Percentiles rank a stretch among this genome's conserved stretches.
phyloP scores from a whole-genome alignment of 805 yeast species.

The Starmerella cellae region DNA sequence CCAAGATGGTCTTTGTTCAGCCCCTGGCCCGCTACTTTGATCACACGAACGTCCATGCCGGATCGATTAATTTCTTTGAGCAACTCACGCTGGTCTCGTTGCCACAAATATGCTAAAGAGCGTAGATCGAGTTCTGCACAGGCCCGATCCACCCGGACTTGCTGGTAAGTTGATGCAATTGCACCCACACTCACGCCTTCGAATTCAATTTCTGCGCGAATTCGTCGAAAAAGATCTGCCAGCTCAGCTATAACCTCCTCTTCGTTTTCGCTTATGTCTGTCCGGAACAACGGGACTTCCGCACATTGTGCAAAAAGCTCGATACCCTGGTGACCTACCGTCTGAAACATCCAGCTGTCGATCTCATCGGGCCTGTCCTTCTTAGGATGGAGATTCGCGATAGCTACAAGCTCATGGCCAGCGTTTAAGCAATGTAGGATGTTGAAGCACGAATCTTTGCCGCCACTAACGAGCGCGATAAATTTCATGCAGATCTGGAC shows the following conservation, averaged over 20 bases:
- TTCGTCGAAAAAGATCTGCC: constrained; percentile 37
- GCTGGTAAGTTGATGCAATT: constrained; percentile 84
- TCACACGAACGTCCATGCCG: constrained; percentile 60
- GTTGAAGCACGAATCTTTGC: constrained; percentile 89
- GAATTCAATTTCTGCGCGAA: constrained; percentile 51
- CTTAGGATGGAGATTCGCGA: constrained; percentile 68
- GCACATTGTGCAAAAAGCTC: constrained; percentile 52
- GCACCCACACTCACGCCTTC: constrained; percentile 93
- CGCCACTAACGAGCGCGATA: constrained; percentile 86
- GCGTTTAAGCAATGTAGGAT: constrained; percentile 70
- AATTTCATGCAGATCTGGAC: too few species aligned
- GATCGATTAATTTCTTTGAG: constrained; percentile 70
- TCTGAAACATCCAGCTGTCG: constrained; percentile 94
- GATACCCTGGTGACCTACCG: constrained; percentile 81
- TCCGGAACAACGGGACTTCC: constrained; percentile 68
- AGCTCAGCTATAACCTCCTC: constrained; percentile 86
- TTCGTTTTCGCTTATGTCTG: constrained; percentile 50
- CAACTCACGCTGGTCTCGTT: constrained; percentile 62
- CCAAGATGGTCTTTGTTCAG: constrained; percentile 56
- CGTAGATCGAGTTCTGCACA: constrained; percentile 60
- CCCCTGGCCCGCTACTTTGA: constrained; percentile 92
- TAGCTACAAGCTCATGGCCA: constrained; percentile 74
- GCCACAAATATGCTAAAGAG: constrained; percentile 77
- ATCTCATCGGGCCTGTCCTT: constrained; percentile 44
- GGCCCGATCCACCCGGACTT: constrained; percentile 85